Evolutionary conservation across 2,329 filamentous ascomycete species (phyloP).

Genomic region (Sclerotinia subarctica): DNA sequence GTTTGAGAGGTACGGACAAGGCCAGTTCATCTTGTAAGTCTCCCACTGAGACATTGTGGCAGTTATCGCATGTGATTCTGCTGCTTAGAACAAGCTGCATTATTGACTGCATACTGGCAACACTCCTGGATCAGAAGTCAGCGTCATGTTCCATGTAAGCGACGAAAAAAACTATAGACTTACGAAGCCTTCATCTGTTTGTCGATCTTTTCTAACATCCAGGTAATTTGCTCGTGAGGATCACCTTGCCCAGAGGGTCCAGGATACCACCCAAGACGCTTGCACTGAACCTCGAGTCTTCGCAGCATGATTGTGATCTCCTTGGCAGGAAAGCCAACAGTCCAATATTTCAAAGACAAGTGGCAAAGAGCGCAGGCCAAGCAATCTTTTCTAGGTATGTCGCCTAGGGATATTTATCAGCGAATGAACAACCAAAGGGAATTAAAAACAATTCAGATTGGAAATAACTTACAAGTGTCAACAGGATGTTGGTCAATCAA

Average conservation of each 20-base stretch:
- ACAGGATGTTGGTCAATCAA: conserved; percentile 31
- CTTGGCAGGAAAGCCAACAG: background rate
- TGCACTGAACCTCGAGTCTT: conserved; percentile 1
- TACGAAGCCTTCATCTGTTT: conserved; percentile 34
- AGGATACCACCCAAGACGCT: conserved; percentile 4
- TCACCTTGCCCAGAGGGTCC: conserved; percentile 33
- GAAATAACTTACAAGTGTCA: conserved; percentile 26
- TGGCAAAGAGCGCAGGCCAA: conserved; percentile 23
- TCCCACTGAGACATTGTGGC: conserved; percentile 28
- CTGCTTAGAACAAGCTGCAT: conserved; percentile 24
- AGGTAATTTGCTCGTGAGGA: conserved; percentile 36
- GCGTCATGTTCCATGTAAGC: background rate
- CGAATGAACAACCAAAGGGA: background rate
- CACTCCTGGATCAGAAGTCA: conserved; percentile 22
- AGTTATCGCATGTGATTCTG: conserved; percentile 31
- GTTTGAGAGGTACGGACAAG: conserved; percentile 33
- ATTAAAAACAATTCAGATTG: background rate
- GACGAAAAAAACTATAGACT: conserved; percentile 12
- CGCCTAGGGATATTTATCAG: conserved; percentile 1
- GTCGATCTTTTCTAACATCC: conserved; percentile 31
- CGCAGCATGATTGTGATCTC: conserved; percentile 7
- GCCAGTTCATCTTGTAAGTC: conserved; percentile 29
- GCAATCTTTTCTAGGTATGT: conserved; percentile 14
- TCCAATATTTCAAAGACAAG: conserved; percentile 17
- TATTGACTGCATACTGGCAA: conserved; percentile 28